Evolutionary conservation across 805 yeast species (phyloP), one percentile per base, ranked within the genome.

Genomic region (Priceomyces castillae): DNA sequence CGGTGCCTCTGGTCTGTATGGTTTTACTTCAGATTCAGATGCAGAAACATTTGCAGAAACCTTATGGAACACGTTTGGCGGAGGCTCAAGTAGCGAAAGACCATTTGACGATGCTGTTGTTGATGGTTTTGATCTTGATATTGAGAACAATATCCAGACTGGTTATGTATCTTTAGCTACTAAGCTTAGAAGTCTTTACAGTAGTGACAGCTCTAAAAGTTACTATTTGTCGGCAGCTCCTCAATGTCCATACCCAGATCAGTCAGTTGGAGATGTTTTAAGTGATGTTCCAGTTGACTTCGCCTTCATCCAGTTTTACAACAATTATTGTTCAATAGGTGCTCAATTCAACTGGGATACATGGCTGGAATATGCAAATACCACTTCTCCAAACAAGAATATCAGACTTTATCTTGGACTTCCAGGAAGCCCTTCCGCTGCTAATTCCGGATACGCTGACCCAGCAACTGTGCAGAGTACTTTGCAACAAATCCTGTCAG

Each of bases 171-270:
- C 65, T 5, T 51, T 61, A 39, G 67, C 65, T 39, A 51, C 52
- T 9, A 65, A 70, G 34, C 48, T 59, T 18, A 50, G 54, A 43
- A 26, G 35, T 5, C 40, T 42, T 14, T 58, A 49, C 34, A 44
- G 43, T 7, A 28, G 30, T 1, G 62, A 57, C 44, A 11, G 54
- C 9, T 71, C 84, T 36, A 85, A 82, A 63, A 54, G 64, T 18
- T 86, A 82, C 68, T 86, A 83, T 62, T 67, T 88, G 34, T 81
- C 94, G 41, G 95, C 96, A 49, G 92, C 96, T 47, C 97, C 96
- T 14, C 96, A 89, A 68, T 90, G 97, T 69, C 83, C 81, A 17
- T 85, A 82, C 60, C 96, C 96, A 11, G 96, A 90, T 67, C 83
- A 46, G 9, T 54, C 59, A 15, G 54, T 59, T 14, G 62, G 64